Percentiles rank a stretch among this genome's conserved stretches.
Conservation (phyloP, 192 early-diverging fungal species). For the Gigaspora rosea region DNA sequence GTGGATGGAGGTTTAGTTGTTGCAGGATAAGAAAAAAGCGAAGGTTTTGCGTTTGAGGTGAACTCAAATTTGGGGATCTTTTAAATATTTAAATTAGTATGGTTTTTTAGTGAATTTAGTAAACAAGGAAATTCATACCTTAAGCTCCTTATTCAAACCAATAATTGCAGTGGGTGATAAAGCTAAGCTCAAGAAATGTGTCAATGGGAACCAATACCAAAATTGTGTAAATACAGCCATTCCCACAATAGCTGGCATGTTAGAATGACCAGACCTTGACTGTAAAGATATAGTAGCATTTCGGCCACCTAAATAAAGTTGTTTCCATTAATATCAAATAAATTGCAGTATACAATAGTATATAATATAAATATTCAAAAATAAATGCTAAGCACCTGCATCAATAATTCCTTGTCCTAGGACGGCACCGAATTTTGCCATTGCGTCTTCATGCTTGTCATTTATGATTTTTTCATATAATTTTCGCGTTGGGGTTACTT, state of each 20-base stretch:
- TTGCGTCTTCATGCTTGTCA: constrained; percentile 90
- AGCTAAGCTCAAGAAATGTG: constrained; percentile 92
- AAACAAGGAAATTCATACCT: constrained; percentile 38
- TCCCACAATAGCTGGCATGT: constrained; percentile 96
- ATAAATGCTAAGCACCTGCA: constrained; percentile 60
- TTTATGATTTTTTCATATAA: constrained; percentile 85
- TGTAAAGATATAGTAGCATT: constrained; percentile 95
- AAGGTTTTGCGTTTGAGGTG: constrained; percentile 81
- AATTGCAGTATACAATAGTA: not conserved
- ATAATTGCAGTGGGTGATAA: constrained; percentile 96
- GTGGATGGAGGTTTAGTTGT: constrained; percentile 78
- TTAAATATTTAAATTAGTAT: not conserved
- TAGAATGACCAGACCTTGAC: constrained; percentile 82
- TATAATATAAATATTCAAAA: not conserved
- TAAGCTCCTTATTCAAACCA: constrained; percentile 86
- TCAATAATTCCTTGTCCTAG: constrained; percentile 98
- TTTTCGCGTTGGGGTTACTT: constrained; percentile 83
- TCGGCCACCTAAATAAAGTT: constrained; percentile 68
- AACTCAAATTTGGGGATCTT: constrained; percentile 85
- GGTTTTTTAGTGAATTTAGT: too few relatives aligned
- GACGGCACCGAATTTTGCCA: constrained; percentile 95
- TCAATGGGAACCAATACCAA: constrained; percentile 99
- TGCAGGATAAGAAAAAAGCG: constrained; percentile 92
- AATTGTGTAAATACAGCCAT: constrained; percentile 99
- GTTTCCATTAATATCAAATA: not conserved